Base-by-base conservation (phyloP, 805 yeast species). In the Yamadazyma kitorensis region DNA sequence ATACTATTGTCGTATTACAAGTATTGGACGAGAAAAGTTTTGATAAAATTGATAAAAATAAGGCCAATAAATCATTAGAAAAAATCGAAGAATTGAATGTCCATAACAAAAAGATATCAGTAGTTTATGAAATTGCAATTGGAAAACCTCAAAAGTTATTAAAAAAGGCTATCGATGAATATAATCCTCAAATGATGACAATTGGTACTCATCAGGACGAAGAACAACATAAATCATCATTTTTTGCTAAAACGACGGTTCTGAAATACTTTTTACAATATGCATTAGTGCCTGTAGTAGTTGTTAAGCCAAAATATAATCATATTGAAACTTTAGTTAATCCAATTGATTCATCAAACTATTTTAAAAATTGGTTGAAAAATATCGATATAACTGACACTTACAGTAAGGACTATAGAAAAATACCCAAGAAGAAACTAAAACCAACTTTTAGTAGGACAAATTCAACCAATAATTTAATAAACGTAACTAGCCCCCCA, bases 121-220 rank as follows among this genome's bases (percentile, higher is more conserved):
- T 68, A 22, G 69, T 67, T 22, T 64, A 49, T 40, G 72, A 68
- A 45, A 53, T 58, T 11, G 70, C 56, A 17, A 52, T 65, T 15
- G 73, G 73, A 1, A 64, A 59, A 31, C 69, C 71, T 4, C 66
- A 61, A 40, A 61, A 62, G 39, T 36, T 57, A 14, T 48, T 68
- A 40, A 57, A 61, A 38, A 47, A 44, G 20, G 72, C 73, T 6
- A 63, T 68, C 15, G 58, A 55, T 17, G 72, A 66, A 43, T 68
- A 61, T 42, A 49, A 53, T 31, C 73, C 73, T 3, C 60, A 61
- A n/a, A 64, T 67, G 70, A 64, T 68, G 72, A 48, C 61, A 20
- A 62, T 68, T 16, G 73, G 73, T 2, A 61, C 69, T 7, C 67
- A 61, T 37, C 62, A 60, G 31, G 51, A 52, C 15, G 49, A 51